Conservation (phyloP, 2,329 filamentous ascomycete species). For the Fusarium chaquense region DNA sequence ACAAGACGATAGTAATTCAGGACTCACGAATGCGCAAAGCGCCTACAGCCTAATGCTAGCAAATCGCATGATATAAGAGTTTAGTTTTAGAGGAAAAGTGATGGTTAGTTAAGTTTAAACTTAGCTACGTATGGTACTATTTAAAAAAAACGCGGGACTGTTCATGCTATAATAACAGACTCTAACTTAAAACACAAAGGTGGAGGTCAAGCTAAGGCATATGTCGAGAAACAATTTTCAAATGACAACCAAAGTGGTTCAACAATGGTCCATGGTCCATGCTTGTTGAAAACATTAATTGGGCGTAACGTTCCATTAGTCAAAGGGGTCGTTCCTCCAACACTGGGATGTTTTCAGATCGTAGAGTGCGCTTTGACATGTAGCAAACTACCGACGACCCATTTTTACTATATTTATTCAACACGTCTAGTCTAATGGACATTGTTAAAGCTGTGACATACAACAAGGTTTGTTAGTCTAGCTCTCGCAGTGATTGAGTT, state of each 20-base stretch:
- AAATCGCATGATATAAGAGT: background rate
- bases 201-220: background rate
- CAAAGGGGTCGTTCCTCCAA: background rate
- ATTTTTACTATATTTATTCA: background rate
- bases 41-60: fast-evolving
- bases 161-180: background rate
- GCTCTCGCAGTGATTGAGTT: background rate
- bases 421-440: background rate
- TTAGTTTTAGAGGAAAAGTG: fast-evolving
- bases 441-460: background rate
- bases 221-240: too few species aligned
- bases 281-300: background rate
- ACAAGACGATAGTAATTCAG: background rate
- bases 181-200: background rate
- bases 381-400: background rate
- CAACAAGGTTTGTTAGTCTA: background rate
- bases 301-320: background rate
- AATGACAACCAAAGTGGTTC: background rate
- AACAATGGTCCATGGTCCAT: fast-evolving
- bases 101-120: background rate
- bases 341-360: background rate
- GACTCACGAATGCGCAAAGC: background rate
- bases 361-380: background rate
- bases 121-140: background rate
- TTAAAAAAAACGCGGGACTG: background rate